Base-by-base conservation (phyloP, 2,329 filamentous ascomycete genomes). In the Fusarium pseudonygamai region DNA sequence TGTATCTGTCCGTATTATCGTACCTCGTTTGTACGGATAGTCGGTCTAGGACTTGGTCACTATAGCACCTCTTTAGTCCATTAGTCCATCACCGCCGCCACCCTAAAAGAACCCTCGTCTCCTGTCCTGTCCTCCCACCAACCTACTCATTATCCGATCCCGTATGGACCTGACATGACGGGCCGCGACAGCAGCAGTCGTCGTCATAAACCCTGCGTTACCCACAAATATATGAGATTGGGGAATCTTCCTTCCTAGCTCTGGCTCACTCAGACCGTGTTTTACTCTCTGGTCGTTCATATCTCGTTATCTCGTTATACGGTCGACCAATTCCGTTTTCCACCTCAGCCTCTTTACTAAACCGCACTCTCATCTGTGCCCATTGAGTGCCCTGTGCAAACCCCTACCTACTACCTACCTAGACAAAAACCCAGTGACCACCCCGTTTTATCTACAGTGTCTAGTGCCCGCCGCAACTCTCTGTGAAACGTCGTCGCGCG, bases 401-500 rank as follows among this genome's bases (percentile, higher is more conserved):
- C 49, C 67, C 67, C 46, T 47, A 22, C 26, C 46, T 28, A 22
- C 46, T 28, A 22, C 26, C 20, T 22, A n/a, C 26, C 20, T 40
- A 42, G 46, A 68, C 40, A 50, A n/a, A 45, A 49, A 47, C 42
- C 34, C 52, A 62, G 65, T 62, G 36, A 32, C 42, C 40, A 57
- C 58, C 71, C 73, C 68, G 61, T 68, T 74, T 74, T 67, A 70
- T 62, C 49, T 50, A 60, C 66, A 67, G 40, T 55, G 59, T 60
- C 60, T 75, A 77, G 74, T 75, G 72, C 49, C 75, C 65, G 72
- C 72, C 60, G 67, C 67, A 72, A 68, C 67, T 75, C 70, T 67
- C 75, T 74, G 74, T 78, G 76, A 78, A 78, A 78, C 76, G 68
- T 74, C 74, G 72, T 75, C 76, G 58, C 57, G 65, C 72, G 43